phyloP scores from a whole-genome alignment of 2,329 filamentous ascomycete genomes.

The Tolypocladium tundrense region DNA sequence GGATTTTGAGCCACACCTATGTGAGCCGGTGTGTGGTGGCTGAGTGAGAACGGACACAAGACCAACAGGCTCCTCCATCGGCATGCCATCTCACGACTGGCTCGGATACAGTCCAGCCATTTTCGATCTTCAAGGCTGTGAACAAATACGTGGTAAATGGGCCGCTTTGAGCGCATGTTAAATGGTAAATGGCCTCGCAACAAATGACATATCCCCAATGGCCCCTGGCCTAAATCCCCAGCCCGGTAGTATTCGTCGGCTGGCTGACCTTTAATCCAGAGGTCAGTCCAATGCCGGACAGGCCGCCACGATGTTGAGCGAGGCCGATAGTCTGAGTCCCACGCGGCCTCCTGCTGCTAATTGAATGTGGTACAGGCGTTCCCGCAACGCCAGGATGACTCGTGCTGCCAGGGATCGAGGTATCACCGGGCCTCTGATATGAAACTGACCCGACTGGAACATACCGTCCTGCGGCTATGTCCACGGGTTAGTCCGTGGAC shows the following conservation, averaged over 20 bases:
- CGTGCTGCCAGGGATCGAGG: conserved; percentile 2
- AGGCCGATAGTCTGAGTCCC: conserved; percentile 9
- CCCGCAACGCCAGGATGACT: conserved; percentile 2
- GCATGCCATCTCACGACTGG: background rate
- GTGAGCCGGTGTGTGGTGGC: background rate
- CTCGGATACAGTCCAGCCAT: background rate
- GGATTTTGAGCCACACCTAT: background rate
- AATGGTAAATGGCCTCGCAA: background rate
- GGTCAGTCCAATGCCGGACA: conserved; percentile 17
- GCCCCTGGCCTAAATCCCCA: conserved; percentile 6
- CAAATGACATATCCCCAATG: conserved; percentile 2
- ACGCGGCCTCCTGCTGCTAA: conserved; percentile 3
- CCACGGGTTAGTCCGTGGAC: background rate
- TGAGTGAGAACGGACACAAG: background rate
- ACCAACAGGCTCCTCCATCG: background rate
- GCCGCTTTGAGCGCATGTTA: background rate
- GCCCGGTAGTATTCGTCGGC: conserved; percentile 8
- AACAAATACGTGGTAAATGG: background rate
- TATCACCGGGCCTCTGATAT: conserved; percentile 5
- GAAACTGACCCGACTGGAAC: background rate
- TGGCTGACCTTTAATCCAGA: conserved; percentile 20
- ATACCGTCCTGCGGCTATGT: background rate
- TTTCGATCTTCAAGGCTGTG: background rate
- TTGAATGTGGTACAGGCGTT: conserved; percentile 5
- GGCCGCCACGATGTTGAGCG: conserved; percentile 8